phyloP scores from a whole-genome alignment of 345 rosid genomes.

The Eucalyptus regnans region DNA sequence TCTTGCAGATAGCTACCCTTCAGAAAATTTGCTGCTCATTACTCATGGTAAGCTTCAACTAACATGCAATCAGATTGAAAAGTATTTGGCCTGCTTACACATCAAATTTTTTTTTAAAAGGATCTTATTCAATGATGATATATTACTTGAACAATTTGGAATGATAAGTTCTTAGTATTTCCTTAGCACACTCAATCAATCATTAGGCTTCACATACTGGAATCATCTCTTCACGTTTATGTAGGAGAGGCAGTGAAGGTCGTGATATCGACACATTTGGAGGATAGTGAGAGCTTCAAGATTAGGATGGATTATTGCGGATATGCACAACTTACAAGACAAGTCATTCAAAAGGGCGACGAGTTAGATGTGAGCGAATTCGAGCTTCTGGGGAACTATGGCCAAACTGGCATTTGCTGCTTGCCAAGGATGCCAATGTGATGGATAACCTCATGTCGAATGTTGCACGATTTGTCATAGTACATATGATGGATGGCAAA shows the following conservation, averaged over 20 bases:
- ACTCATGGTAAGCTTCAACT: constrained; percentile 42
- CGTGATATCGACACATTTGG: constrained; percentile 36
- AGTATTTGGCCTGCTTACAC: neutral
- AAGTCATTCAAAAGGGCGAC: neutral
- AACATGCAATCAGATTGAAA: neutral
- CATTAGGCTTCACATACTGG: neutral
- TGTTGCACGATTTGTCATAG: neutral
- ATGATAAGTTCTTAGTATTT: neutral
- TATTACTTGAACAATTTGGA: neutral
- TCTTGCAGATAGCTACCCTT: constrained; percentile 68
- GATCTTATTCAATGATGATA: neutral
- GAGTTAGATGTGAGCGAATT: neutral
- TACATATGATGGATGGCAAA: neutral
- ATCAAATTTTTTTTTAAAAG: too few species aligned
- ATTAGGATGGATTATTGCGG: constrained; percentile 55
- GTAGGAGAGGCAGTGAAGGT: constrained; percentile 78
- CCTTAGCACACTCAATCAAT: neutral
- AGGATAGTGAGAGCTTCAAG: constrained; percentile 12
- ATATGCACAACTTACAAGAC: constrained; percentile 41
- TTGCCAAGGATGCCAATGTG: neutral
- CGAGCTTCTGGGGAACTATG: neutral
- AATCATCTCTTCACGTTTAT: neutral
- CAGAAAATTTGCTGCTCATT: constrained; percentile 70
- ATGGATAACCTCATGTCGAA: neutral
- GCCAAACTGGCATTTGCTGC: neutral